Percentiles rank a stretch among this genome's conserved stretches.
Evolutionary conservation across 164 flowering plant genomes (phyloP).

Genomic region (Magnolia sinica): DNA sequence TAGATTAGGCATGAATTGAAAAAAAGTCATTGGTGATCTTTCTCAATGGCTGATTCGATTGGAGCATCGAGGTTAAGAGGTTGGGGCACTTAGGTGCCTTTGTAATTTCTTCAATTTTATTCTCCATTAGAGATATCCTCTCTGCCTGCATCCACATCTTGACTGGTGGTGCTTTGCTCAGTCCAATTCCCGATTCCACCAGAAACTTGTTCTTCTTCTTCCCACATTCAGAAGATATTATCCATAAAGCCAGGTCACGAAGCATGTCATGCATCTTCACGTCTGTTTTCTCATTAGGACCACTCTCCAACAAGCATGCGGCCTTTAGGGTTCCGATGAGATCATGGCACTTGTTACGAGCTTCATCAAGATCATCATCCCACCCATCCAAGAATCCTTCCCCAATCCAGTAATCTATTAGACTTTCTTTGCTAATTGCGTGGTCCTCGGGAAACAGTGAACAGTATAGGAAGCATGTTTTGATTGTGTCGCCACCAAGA

Average conservation of each 20-base stretch:
- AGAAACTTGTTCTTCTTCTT: slow-evolving; percentile 5
- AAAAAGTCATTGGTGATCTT: slow-evolving; percentile 18
- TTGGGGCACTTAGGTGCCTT: slow-evolving; percentile 15
- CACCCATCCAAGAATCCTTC: slow-evolving; percentile 23
- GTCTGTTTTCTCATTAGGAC: neutral
- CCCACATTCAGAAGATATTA: neutral
- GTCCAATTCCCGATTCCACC: slow-evolving; percentile 12
- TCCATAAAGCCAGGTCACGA: slow-evolving; percentile 27
- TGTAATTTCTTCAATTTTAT: slow-evolving; percentile 6
- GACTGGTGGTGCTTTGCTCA: slow-evolving; percentile 8
- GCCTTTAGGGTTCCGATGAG: slow-evolving; percentile 18
- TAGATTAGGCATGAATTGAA: slow-evolving; percentile 17
- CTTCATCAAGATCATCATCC: slow-evolving; percentile 5
- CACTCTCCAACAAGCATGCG: slow-evolving; percentile 19
- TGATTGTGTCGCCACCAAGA: neutral
- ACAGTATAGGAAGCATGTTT: slow-evolving; percentile 9
- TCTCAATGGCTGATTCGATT: neutral
- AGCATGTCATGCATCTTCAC: slow-evolving; percentile 39
- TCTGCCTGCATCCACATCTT: slow-evolving; percentile 12
- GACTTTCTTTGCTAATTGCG: neutral
- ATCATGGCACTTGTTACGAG: slow-evolving; percentile 18
- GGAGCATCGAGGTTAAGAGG: slow-evolving; percentile 20
- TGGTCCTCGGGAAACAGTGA: slow-evolving; percentile 13
- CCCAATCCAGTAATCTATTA: slow-evolving; percentile 16
- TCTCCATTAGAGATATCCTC: slow-evolving; percentile 20